Conservation (phyloP, 257 asterid genomes). For the Lantana camara region DNA sequence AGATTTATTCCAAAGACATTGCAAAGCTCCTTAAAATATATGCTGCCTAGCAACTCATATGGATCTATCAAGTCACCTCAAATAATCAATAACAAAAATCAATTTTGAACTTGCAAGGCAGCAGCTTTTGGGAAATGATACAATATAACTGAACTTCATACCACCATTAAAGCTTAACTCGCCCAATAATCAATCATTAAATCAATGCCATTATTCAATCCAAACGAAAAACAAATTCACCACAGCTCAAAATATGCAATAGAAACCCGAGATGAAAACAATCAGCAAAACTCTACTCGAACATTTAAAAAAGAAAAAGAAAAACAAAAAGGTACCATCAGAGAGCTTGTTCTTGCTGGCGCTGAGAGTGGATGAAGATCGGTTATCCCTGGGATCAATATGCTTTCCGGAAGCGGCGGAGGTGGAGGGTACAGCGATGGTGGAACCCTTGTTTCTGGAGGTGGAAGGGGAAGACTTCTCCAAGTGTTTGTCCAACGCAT, state of each 20-base stretch:
- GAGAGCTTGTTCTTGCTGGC: slow-evolving; percentile 69
- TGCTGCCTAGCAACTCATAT: neutral
- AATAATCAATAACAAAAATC: neutral
- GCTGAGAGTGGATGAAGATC: slow-evolving; percentile 48
- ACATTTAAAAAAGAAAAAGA: neutral
- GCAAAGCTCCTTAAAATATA: too few relatives aligned
- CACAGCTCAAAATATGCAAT: neutral
- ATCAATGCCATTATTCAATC: neutral
- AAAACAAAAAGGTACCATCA: slow-evolving; percentile 51
- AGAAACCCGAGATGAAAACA: neutral
- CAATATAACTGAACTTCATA: neutral
- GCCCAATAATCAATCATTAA: slow-evolving; percentile 5
- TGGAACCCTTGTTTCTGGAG: slow-evolving; percentile 69
- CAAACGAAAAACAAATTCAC: neutral
- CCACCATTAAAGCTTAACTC: slow-evolving; percentile 7
- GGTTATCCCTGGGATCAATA: slow-evolving; percentile 56
- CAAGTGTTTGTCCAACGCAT: slow-evolving; percentile 87
- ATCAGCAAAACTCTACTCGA: neutral
- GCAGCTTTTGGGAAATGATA: slow-evolving; percentile 5
- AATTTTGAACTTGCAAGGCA: neutral
- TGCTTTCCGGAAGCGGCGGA: slow-evolving; percentile 59
- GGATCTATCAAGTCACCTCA: slow-evolving; percentile 15
- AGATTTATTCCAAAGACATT: too few relatives aligned
- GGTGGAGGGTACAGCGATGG: slow-evolving; percentile 57
- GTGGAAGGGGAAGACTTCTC: slow-evolving; percentile 92